Percentiles rank a stretch among this genome's conserved stretches.
Conservation (phyloP, 805 yeast genomes). For the Tetrapisispora iriomotensis region DNA sequence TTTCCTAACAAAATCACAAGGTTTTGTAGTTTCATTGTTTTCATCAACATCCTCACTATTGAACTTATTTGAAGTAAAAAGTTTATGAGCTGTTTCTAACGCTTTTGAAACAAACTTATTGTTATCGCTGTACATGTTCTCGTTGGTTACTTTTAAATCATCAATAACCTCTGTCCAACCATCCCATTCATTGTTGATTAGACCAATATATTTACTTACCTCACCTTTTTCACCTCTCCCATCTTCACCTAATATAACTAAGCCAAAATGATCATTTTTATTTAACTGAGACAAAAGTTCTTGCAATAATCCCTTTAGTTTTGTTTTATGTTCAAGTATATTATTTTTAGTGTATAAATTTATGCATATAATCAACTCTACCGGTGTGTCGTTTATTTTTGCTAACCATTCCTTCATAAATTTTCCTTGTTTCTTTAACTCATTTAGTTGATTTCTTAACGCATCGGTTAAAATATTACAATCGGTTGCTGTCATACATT, state of each 20-base stretch:
- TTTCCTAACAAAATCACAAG: background rate
- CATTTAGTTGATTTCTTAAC: constrained; percentile 2
- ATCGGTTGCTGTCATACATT: constrained; percentile 42
- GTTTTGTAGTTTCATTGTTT: background rate
- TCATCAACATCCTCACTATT: background rate
- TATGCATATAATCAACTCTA: constrained; percentile 36
- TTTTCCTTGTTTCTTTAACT: background rate
- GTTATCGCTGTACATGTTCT: constrained; percentile 11
- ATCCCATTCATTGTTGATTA: constrained; percentile 36
- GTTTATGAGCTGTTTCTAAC: constrained; percentile 18
- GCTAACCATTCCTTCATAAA: constrained; percentile 8
- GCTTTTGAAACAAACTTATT: constrained; percentile 11
- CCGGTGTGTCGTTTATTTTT: constrained; percentile 17
- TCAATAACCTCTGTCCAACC: constrained; percentile 39
- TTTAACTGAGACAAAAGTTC: constrained; percentile 26
- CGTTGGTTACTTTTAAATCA: constrained; percentile 26
- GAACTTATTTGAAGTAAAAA: constrained; percentile 4
- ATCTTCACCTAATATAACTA: constrained; percentile 40
- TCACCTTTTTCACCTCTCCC: constrained; percentile 29
- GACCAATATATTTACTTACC: constrained; percentile 39
- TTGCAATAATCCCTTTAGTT: constrained; percentile 21
- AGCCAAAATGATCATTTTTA: constrained; percentile 36
- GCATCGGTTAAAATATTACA: constrained; percentile 35
- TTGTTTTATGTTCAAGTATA: constrained; percentile 24
- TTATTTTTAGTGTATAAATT: constrained; percentile 21